Conservation (phyloP, 306 rosid species). For the Pachyrhizus erosus region DNA sequence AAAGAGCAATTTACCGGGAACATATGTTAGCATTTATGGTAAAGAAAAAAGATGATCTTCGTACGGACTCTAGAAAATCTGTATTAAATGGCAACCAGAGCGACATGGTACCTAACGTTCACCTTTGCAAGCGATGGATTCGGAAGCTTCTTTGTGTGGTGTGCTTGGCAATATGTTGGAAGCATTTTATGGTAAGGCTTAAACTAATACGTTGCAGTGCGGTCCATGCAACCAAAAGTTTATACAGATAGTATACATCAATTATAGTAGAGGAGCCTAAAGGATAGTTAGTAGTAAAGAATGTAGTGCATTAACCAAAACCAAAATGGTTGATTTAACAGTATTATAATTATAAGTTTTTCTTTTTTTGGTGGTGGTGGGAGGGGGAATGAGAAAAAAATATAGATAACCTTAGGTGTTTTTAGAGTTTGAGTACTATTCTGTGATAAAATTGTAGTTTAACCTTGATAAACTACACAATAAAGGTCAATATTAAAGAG, state of each 20-base stretch:
- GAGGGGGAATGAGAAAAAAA: background rate
- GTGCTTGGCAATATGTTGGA: conserved; percentile 76
- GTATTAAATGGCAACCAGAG: conserved; percentile 41
- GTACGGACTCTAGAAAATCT: conserved; percentile 38
- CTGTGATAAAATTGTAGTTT: background rate
- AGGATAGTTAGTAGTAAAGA: conserved; percentile 12
- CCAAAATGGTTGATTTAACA: background rate
- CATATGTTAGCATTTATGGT: conserved; percentile 56
- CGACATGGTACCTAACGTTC: conserved; percentile 37
- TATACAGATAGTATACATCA: background rate
- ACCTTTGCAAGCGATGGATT: conserved; percentile 60
- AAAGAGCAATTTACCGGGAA: conserved; percentile 65
- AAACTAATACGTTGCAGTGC: conserved; percentile 25
- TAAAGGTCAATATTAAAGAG: background rate
- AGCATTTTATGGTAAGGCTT: conserved; percentile 80
- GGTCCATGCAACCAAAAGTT: conserved; percentile 7
- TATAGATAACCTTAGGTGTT: background rate
- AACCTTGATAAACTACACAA: background rate
- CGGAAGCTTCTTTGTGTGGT: conserved; percentile 61
- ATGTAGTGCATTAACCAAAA: background rate
- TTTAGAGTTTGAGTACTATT: background rate
- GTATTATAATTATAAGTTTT: background rate
- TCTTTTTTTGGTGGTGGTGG: background rate
- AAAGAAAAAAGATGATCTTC: conserved; percentile 83
- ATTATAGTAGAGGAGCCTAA: background rate